Base-by-base conservation (phyloP, 2,329 filamentous ascomycete genomes). In the Fusarium multiceps region DNA sequence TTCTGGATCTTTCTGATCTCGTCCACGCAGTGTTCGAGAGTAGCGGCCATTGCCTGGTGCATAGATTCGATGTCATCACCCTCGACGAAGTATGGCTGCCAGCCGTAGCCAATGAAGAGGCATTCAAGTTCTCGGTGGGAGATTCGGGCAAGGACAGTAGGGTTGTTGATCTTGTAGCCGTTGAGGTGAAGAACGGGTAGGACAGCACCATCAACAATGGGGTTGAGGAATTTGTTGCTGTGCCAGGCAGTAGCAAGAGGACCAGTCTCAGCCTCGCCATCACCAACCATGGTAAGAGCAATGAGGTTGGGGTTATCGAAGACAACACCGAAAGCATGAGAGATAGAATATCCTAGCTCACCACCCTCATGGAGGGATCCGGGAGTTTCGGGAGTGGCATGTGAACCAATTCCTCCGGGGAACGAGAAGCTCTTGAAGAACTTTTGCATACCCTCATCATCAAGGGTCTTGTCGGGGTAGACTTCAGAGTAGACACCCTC, bases 381-480 rank as follows among this genome's bases (percentile, higher is more conserved):
- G 0, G 92, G 92, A 0, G 91, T 93, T 81, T 94, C 92, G 2
- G 92, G 92, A 1, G 91, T 94, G 58, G 91, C 91, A 77, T 94
- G 92, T 21, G 89, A 92, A 57, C 91, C 91, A 73, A 93, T 90
- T 57, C 92, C 92, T 20, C 92, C 92, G 0, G 92, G 92, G 80
- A 94, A 94, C 2, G 91, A 93, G 81, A 94, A 94, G 70, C 91
- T 88, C 82, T 93, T 93, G 87, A 94, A 93, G 84, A 94, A 93
- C 64, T 85, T 87, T 73, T 89, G 87, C 84, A 94, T 82, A 27
- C 92, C 92, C 61, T 90, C 86, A 41, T 85, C 80, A 75, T 92
- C 88, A 72, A 92, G 87, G 4, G 88, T 87, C 81, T 91, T 93
- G 62, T 92, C 87, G 4, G 91, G 91, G 72, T 93, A 94, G 25